A percentile compares a stretch with the other conserved stretches of the same genome.
Conservation (phyloP, 1,139 yeast genomes). For the Sugiyamaella pinicola region DNA sequence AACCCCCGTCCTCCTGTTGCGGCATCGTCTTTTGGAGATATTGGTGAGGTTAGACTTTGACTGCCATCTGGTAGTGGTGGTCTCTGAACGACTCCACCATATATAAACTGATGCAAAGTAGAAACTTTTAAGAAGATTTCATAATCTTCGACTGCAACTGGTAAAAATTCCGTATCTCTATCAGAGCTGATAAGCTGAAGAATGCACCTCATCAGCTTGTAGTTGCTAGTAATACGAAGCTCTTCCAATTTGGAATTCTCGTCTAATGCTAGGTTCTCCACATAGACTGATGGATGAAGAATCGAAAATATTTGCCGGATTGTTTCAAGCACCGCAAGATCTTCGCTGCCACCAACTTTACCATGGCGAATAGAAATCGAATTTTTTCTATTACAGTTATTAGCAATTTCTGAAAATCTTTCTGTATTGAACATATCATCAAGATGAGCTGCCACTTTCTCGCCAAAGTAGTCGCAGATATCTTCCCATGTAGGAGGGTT, state of each 20-base stretch:
- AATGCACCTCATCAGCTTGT: constrained; percentile 39
- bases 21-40: neutral
- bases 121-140: constrained; percentile 27
- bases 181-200: constrained; percentile 37
- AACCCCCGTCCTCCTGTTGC: neutral
- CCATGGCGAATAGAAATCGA: constrained; percentile 3
- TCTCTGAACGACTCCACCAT: constrained; percentile 16
- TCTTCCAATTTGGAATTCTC: constrained; percentile 40
- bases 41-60: constrained; percentile 8
- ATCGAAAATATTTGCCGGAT: constrained; percentile 38
- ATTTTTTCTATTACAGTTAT: constrained; percentile 6
- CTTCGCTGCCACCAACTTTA: constrained; percentile 29
- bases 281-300: constrained; percentile 30
- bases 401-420: constrained; percentile 28
- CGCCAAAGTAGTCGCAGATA: constrained; percentile 31
- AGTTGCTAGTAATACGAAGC: constrained; percentile 41
- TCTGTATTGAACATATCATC: constrained; percentile 34
- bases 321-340: constrained; percentile 41
- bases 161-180: constrained; percentile 29
- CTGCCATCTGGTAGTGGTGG: constrained; percentile 2
- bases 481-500: constrained; percentile 31
- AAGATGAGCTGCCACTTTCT: constrained; percentile 33
- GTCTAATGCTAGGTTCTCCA: constrained; percentile 37
- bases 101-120: constrained; percentile 32
- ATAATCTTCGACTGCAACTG: constrained; percentile 33